Base-by-base conservation (phyloP, 345 rosid genomes). In the Aethionema arabicum region DNA sequence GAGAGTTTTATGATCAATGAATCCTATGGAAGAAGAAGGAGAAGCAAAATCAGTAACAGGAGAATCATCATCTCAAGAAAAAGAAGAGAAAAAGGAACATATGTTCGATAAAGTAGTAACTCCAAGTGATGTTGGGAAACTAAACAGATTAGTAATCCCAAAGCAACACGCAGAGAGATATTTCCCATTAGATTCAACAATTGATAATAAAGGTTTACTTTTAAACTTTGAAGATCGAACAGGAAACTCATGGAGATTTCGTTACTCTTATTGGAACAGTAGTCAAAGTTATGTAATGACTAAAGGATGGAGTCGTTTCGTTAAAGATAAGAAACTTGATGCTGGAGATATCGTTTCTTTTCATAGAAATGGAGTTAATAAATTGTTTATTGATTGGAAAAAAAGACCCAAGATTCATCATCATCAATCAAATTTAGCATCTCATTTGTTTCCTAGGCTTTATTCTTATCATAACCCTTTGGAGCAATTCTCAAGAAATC, bases 281-380 rank as follows among this genome's bases (percentile, higher is more conserved):
- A 91, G 96, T 77, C 98, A 91, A 78, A 91, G 98, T 79, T 91
- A 91, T 61, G 96, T 88, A 9, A 91, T 91, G 96, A 91, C 96
- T 7, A 91, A 88, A 75, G 98, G 96, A 3, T 88, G 98, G 96
- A 91, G 95, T 72, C 88, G 92, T n/a, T 91, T 91, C 40, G 98
- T 92, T 13, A 88, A 91, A 84, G 98, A 91, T 45, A 91, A 91
- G 80, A 88, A 85, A 70, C 95, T 91, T 32, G 95, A 85, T 32
- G 95, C 97, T 8, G 98, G 98, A 0, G 98, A 92, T 49, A 72
- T 76, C 37, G 95, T 92, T 45, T 92, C 98, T 15, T 92, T 92
- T 48, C 85, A 85, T 7, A 68, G 98, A 51, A 96, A 90, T 8
- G 61, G 73, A 0, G 73, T 82, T 30, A 88, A 88, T 7, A 83